Conservation (phyloP, 192 early-diverging fungal genomes). For the Phlyctochytrium arcticum region DNA sequence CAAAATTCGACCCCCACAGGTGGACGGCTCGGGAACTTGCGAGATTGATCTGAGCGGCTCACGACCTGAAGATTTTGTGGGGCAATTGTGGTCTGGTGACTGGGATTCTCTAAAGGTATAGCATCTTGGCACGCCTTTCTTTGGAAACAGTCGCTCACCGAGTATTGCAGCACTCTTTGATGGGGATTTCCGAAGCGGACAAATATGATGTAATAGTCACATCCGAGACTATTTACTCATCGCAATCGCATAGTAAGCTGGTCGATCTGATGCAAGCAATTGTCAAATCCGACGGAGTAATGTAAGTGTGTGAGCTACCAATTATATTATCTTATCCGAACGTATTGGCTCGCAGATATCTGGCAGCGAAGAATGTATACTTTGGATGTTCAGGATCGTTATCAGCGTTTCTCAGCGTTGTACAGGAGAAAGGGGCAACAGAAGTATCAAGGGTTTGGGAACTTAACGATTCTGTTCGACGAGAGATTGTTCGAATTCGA, state of each 20-base stretch:
- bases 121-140: neutral
- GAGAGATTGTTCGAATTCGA: conserved; percentile 69
- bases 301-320: neutral
- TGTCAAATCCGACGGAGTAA: conserved; percentile 22
- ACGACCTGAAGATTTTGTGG: neutral
- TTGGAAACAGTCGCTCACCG: neutral
- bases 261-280: conserved; percentile 25
- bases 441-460: conserved; percentile 57
- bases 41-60: conserved; percentile 24
- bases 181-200: neutral
- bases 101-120: conserved; percentile 21
- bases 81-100: conserved; percentile 32
- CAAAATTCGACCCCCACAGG: conserved; percentile 1
- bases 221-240: conserved; percentile 50
- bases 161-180: neutral
- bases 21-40: conserved; percentile 15
- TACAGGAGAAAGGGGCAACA: conserved; percentile 52
- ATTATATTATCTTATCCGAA: neutral
- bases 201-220: conserved; percentile 47
- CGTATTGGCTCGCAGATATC: conserved; percentile 39
- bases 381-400: conserved; percentile 92
- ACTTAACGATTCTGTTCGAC: conserved; percentile 55
- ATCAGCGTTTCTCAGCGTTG: conserved; percentile 64
- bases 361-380: conserved; percentile 91
- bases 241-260: conserved; percentile 22